These are phyloP conservation scores for Colletotrichum orchidophilum DNA, from an alignment of 2,329 filamentous ascomycete species.

Conservation along the genomic window DNA sequence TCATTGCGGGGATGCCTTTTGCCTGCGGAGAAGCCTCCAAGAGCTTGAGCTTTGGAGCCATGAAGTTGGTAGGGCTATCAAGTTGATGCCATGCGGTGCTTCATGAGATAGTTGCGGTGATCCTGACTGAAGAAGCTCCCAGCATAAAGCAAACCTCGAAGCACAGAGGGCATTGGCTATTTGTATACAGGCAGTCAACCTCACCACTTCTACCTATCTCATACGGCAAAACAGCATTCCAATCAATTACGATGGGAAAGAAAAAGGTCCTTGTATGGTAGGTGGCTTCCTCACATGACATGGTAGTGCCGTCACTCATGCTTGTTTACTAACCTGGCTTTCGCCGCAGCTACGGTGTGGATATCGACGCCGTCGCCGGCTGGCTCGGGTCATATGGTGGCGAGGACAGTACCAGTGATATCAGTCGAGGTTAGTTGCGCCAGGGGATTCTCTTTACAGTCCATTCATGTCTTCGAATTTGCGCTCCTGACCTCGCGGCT, in stretches of 20 bases:
- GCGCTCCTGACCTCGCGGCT: neutral
- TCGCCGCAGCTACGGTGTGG: conserved; percentile 67
- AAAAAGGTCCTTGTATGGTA: conserved; percentile 40
- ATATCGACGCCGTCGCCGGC: conserved; percentile 78
- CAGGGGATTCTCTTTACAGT: no score
- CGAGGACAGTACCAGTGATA: conserved; percentile 76
- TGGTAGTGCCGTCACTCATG: neutral
- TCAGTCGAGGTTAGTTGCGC: conserved; percentile 66
- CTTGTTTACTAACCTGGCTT: neutral
- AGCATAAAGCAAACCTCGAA: neutral
- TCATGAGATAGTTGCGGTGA: neutral
- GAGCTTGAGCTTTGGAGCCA: neutral
- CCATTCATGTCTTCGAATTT: neutral
- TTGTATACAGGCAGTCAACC: neutral
- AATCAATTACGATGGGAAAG: conserved; percentile 35
- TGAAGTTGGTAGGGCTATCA: neutral
- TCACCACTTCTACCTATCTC: neutral
- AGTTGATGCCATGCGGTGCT: neutral
- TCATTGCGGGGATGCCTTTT: conserved; percentile 3
- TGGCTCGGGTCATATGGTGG: conserved; percentile 81
- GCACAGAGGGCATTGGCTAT: neutral
- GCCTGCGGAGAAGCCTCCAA: neutral
- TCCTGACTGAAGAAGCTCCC: neutral
- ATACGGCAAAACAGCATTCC: neutral
- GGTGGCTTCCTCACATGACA: neutral